Conservation (phyloP, 2,329 filamentous ascomycete genomes). For the Ascochyta fabae region DNA sequence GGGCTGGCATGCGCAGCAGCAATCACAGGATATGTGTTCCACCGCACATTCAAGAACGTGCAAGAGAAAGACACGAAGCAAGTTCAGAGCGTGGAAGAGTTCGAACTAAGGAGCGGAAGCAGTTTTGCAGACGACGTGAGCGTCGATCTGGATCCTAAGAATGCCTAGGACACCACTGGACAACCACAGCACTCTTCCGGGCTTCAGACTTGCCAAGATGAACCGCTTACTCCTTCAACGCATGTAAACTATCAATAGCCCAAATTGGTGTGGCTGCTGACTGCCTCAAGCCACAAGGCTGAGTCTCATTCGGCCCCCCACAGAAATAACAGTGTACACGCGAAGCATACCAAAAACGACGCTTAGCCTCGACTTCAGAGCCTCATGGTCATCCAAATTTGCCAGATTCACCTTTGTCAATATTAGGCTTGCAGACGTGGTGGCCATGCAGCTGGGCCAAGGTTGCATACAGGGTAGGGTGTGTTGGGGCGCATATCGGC, state of each 20-base stretch:
- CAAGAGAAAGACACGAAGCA: constrained; percentile 6
- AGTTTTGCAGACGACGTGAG: neutral
- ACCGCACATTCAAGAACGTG: constrained; percentile 52
- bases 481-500: too few species aligned
- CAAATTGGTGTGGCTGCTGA: neutral
- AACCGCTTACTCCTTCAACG: neutral
- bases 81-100: constrained; percentile 22
- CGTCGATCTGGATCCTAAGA: neutral
- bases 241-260: neutral
- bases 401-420: too few species aligned
- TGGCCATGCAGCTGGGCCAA: too few species aligned
- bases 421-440: too few species aligned
- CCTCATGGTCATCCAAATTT: too few species aligned
- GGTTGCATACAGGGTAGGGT: too few species aligned
- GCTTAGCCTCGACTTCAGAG: too few species aligned
- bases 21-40: constrained; percentile 61
- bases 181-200: neutral
- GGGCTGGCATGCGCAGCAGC: constrained; percentile 61
- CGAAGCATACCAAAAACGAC: too few species aligned
- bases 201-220: too few species aligned
- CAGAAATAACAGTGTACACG: too few species aligned
- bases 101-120: constrained; percentile 17
- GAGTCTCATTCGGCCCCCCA: too few species aligned
- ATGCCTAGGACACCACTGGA: neutral
- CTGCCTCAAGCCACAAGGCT: neutral